Conservation (phyloP, 768 basidiomycete genomes). For the Lentinus brumalis region DNA sequence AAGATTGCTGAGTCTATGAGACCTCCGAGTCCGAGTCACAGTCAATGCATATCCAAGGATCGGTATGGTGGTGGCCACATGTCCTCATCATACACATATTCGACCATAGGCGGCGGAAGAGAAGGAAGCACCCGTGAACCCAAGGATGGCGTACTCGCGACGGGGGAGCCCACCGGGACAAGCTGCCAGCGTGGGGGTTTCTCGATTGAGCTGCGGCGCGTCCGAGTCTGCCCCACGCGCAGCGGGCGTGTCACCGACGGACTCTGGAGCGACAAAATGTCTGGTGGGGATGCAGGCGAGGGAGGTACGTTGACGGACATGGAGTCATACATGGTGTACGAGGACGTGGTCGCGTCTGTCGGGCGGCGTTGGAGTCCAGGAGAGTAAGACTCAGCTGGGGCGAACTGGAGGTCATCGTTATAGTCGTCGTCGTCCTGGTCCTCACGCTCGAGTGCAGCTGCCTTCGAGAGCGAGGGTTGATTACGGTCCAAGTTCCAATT, state of each 20-base stretch:
- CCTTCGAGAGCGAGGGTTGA: background rate
- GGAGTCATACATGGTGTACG: background rate
- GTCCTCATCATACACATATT: background rate
- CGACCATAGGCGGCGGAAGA: background rate
- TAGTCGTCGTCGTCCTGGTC: background rate
- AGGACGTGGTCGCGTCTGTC: background rate
- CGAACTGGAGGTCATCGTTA: background rate
- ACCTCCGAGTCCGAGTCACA: too few relatives aligned
- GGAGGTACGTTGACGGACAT: background rate
- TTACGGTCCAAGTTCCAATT: background rate
- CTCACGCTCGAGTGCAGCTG: background rate
- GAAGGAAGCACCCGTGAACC: background rate
- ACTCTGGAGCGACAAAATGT: background rate
- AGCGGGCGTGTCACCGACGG: background rate
- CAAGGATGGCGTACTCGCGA: constrained; percentile 4
- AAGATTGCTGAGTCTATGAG: too few relatives aligned
- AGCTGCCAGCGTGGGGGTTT: background rate
- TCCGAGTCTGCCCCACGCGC: background rate
- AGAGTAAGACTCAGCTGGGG: background rate
- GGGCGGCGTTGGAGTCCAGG: background rate
- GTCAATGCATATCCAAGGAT: constrained; percentile 8
- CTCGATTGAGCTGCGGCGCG: background rate
- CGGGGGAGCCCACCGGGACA: constrained; percentile 5
- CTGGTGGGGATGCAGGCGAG: background rate
- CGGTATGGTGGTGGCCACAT: constrained; percentile 13